Conservation (phyloP, 129 eudicot species). For the Oenanthe sinensis region DNA sequence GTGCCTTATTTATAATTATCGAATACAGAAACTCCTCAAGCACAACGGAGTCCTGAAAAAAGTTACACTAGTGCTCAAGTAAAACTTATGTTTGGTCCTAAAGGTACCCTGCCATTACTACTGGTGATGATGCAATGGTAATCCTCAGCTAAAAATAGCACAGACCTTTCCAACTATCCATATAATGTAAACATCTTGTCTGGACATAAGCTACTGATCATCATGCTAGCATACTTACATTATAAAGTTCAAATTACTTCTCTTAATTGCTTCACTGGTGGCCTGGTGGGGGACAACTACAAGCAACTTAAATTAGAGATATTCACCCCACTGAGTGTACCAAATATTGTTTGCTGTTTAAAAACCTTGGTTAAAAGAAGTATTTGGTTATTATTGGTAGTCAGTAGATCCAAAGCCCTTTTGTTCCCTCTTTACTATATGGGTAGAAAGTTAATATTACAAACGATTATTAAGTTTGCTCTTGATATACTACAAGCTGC, state of each 20-base stretch:
- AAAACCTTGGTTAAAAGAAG: neutral
- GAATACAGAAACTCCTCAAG: neutral
- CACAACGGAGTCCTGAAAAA: neutral
- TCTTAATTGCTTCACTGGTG: neutral
- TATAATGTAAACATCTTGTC: neutral
- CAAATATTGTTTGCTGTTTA: neutral
- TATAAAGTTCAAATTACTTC: neutral
- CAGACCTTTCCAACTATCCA: neutral
- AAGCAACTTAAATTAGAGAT: neutral
- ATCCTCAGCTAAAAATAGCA: neutral
- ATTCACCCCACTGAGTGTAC: neutral
- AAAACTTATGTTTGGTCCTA: neutral
- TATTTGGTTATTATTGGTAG: neutral
- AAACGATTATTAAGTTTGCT: neutral
- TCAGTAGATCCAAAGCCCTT: neutral
- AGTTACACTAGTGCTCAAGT: neutral
- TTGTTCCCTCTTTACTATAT: neutral
- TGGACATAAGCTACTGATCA: neutral
- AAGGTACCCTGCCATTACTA: neutral
- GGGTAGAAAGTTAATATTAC: neutral
- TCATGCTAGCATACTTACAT: neutral
- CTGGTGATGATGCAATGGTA: neutral
- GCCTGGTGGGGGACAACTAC: neutral
- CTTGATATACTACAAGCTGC: constrained; percentile 8
- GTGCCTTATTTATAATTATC: neutral